A percentile compares a stretch with the other conserved stretches of the same genome.
Evolutionary conservation across 495 filamentous ascomycete genomes (phyloP).

Genomic region (Friedmanniomyces simplex): DNA sequence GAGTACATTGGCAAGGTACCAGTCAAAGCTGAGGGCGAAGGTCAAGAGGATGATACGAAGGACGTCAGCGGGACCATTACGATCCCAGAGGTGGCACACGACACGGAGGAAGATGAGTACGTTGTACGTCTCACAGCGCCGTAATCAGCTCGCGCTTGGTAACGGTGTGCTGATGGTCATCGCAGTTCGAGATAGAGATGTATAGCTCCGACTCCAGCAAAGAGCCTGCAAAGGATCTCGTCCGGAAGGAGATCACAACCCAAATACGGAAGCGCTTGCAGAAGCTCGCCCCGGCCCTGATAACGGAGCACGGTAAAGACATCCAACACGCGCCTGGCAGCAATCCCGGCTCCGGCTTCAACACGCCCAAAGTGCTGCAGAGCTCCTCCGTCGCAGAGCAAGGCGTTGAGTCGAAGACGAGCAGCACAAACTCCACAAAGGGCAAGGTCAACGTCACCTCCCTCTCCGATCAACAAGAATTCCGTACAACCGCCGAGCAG

Average conservation of each 20-base stretch:
- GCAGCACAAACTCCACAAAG: slow-evolving; percentile 41
- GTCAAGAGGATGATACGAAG: slow-evolving; percentile 61
- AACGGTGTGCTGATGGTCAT: slow-evolving; percentile 10
- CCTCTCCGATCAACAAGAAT: slow-evolving; percentile 80
- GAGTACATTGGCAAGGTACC: slow-evolving; percentile 75
- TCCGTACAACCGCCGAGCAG: slow-evolving; percentile 83
- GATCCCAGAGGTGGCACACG: slow-evolving; percentile 90
- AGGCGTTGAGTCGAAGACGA: slow-evolving; percentile 29
- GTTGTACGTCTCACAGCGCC: slow-evolving; percentile 69
- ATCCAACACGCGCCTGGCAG: slow-evolving; percentile 83
- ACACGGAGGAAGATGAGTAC: slow-evolving; percentile 95
- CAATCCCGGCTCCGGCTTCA: slow-evolving; percentile 63
- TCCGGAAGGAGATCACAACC: slow-evolving; percentile 73
- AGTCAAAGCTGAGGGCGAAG: slow-evolving; percentile 67
- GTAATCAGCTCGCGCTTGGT: not conserved
- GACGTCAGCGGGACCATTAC: slow-evolving; percentile 84
- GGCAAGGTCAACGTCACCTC: slow-evolving; percentile 71
- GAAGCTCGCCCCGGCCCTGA: slow-evolving; percentile 64
- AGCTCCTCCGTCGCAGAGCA: slow-evolving; percentile 38
- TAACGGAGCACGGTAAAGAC: slow-evolving; percentile 88
- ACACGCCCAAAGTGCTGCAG: slow-evolving; percentile 43
- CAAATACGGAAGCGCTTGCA: slow-evolving; percentile 66
- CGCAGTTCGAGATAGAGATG: slow-evolving; percentile 87
- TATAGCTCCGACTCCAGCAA: slow-evolving; percentile 76
- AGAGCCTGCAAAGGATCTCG: slow-evolving; percentile 85